Evolutionary conservation across 768 basidiomycete species (phyloP).

Genomic region (Leccinum disarticulatum): DNA sequence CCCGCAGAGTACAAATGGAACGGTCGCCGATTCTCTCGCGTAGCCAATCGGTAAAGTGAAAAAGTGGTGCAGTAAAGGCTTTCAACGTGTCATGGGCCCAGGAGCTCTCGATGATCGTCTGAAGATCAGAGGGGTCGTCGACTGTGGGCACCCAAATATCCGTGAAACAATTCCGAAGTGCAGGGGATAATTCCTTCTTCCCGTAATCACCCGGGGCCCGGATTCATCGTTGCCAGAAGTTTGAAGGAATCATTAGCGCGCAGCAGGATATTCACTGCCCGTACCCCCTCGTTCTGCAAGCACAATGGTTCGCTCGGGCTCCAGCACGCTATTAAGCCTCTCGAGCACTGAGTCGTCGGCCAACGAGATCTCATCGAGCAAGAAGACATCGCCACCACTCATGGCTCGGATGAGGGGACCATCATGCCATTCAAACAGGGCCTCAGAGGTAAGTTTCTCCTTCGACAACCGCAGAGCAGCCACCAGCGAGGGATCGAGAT

Average conservation of each 20-base stretch:
- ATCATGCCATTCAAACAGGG: constrained; percentile 96
- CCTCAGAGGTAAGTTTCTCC: constrained; percentile 50
- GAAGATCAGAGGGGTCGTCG: constrained; percentile 52
- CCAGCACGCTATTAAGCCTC: constrained; percentile 93
- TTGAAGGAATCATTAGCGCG: constrained; percentile 72
- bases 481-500: constrained; percentile 33
- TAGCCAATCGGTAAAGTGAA: constrained; percentile 86
- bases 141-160: constrained; percentile 98
- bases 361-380: constrained; percentile 95
- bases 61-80: constrained; percentile 55
- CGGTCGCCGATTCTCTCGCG: constrained; percentile 56
- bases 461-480: constrained; percentile 42
- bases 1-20: constrained; percentile 75
- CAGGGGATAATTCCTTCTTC: constrained; percentile 97
- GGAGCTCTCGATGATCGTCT: constrained; percentile 68
- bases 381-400: constrained; percentile 80
- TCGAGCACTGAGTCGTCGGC: constrained; percentile 98
- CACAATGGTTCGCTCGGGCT: constrained; percentile 83
- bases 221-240: constrained; percentile 98
- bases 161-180: constrained; percentile 94
- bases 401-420: constrained; percentile 96
- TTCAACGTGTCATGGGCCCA: constrained; percentile 62
- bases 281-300: constrained; percentile 90
- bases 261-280: constrained; percentile 59
- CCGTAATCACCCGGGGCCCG: constrained; percentile 91